A percentile compares a stretch with the other conserved stretches of the same genome.
Evolutionary conservation across 805 yeast species (phyloP).

Genomic region (Ogataea populi-albae): DNA sequence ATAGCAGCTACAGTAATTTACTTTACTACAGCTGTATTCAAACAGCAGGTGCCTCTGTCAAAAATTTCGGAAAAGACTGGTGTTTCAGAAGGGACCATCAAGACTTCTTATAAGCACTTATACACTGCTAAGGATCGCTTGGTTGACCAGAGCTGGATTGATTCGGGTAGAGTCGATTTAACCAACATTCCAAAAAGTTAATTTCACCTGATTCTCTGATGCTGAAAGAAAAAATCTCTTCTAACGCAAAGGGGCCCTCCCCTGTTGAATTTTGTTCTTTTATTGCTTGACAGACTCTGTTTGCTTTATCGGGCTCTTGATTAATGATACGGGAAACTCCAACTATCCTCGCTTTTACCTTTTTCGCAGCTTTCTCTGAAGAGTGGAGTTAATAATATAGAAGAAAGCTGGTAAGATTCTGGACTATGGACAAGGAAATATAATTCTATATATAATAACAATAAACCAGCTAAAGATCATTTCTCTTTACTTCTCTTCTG

Average conservation of each 20-base stretch:
- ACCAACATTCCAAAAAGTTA: conserved; percentile 14
- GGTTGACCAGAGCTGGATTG: conserved; percentile 76
- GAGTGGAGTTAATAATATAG: no score
- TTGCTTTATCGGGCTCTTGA: no score
- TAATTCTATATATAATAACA: conserved; percentile 4
- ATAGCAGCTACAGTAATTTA: conserved; percentile 97
- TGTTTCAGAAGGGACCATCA: conserved; percentile 95
- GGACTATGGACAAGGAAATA: conserved; percentile 12
- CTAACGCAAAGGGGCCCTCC: no score
- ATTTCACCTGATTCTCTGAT: no score
- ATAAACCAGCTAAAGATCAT: conserved; percentile 1
- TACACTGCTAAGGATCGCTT: conserved; percentile 69
- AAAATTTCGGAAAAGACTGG: conserved; percentile 91
- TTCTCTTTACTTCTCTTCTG: conserved; percentile 49
- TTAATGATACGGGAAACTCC: no score
- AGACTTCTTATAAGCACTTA: conserved; percentile 82
- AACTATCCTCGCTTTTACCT: no score
- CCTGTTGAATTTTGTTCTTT: no score
- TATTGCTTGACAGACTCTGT: no score
- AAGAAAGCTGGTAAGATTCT: neutral
- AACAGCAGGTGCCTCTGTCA: conserved; percentile 68
- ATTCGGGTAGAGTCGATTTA: conserved; percentile 58
- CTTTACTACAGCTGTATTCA: conserved; percentile 88
- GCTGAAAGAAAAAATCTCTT: no score
- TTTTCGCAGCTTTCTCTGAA: no score